Base-by-base conservation (phyloP, 805 yeast genomes). In the Candida ovalis region DNA sequence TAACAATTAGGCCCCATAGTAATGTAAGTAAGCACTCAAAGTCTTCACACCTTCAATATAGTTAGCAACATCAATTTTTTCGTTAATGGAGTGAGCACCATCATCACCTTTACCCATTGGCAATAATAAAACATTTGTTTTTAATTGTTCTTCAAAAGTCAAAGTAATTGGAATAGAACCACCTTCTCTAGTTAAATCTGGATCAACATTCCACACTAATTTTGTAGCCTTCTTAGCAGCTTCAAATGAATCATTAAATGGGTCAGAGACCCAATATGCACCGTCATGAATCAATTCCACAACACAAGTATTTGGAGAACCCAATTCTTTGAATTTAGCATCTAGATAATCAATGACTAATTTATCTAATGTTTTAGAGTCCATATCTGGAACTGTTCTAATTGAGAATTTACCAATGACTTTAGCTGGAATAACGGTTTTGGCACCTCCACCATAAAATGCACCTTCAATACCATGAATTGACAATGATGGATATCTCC, bases 81-180 rank as follows among this genome's bases (percentile, higher is more conserved):
- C 99, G 66, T 94, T 94, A 62, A 94, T 90, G 21, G 97, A 89
- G 69, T 94, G 99, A 42, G 99, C 99, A 60, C 99, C 99, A 64
- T 94, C 99, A 67, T 94, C 97, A 58, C 99, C 99, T 72, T 95
- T 86, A 56, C 99, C 99, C 86, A 94, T 87, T 54, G 99, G 99
- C 60, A 94, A 80, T 62, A 94, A 76, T 54, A 94, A 75, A 30
- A 91, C 98, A 54, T 84, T 84, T 22, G 95, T 87, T 60, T 87
- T 83, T 62, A 94, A 78, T 65, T 82, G 83, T 61, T 90, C 77
- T 74, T 94, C 97, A 71, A 94, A 94, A 32, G 96, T 86, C 57
- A 94, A 71, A 21, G 99, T 92, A 67, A 94, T 91, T 55, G 99
- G 99, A 64, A 94, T 94, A 3, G 97, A 91, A 35, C 99, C 99